Evolutionary conservation across 768 basidiomycete species (phyloP).

Genomic region (Tulasnella sp.): DNA sequence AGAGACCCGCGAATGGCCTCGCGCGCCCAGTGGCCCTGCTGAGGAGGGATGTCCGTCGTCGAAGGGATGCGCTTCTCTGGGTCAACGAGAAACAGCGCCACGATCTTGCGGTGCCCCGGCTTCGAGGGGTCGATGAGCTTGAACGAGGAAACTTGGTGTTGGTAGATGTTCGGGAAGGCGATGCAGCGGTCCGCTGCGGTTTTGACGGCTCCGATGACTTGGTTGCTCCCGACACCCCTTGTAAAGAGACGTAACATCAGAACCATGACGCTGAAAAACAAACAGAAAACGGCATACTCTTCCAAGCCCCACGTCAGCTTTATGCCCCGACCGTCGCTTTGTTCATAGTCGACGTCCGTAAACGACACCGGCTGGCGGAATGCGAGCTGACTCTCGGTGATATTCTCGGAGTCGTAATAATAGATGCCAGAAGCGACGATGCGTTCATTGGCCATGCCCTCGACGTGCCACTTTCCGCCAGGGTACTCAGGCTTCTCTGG

Average conservation of each 20-base stretch:
- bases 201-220: constrained; percentile 16
- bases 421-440: constrained; percentile 41
- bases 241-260: neutral
- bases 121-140: constrained; percentile 17
- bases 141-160: constrained; percentile 33
- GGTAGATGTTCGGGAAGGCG: constrained; percentile 34
- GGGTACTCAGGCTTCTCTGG: constrained; percentile 53
- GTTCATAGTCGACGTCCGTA: constrained; percentile 14
- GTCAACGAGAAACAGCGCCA: constrained; percentile 26
- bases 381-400: constrained; percentile 24
- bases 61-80: constrained; percentile 19
- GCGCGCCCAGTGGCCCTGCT: constrained; percentile 7
- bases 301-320: constrained; percentile 18
- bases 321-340: constrained; percentile 18
- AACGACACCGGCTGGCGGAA: constrained; percentile 24
- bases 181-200: constrained; percentile 30
- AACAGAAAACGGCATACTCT: neutral
- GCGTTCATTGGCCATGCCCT: constrained; percentile 44
- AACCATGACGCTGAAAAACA: too few relatives aligned
- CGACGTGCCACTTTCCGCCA: constrained; percentile 53
- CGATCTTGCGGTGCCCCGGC: constrained; percentile 34
- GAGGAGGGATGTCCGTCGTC: constrained; percentile 27
- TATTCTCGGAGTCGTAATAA: constrained; percentile 34
- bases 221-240: constrained; percentile 2
- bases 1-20: neutral